Conservation (phyloP, 306 rosid species). For the Malus fusca region DNA sequence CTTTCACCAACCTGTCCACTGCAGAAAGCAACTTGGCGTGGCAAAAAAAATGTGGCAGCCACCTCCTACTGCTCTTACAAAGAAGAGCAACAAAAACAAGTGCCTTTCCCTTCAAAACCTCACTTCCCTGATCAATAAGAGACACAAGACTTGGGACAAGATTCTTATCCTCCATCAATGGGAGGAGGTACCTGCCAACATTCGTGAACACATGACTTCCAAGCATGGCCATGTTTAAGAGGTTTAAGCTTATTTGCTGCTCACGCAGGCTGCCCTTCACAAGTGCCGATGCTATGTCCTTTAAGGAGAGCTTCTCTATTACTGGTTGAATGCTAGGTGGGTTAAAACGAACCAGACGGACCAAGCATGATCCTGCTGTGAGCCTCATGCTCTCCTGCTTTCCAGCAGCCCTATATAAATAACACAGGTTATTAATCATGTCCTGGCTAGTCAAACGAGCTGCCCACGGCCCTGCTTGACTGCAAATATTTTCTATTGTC, state of each 20-base stretch:
- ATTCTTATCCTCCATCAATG: conserved; percentile 77
- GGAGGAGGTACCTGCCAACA: conserved; percentile 64
- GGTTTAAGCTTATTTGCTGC: conserved; percentile 93
- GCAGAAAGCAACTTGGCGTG: conserved; percentile 74
- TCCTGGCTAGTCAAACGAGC: conserved; percentile 82
- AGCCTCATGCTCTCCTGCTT: conserved; percentile 93
- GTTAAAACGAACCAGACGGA: conserved; percentile 81
- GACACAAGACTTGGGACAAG: conserved; percentile 66
- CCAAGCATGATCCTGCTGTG: conserved; percentile 96
- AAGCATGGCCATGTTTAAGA: conserved; percentile 77
- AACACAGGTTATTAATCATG: conserved; percentile 69
- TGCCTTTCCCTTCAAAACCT: conserved; percentile 83
- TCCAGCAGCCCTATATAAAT: conserved; percentile 81
- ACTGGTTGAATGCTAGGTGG: conserved; percentile 72
- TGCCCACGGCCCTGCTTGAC: conserved; percentile 90
- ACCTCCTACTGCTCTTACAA: conserved; percentile 74
- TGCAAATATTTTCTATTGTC: conserved; percentile 80
- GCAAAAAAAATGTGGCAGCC: conserved; percentile 91
- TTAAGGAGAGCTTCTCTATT: conserved; percentile 67
- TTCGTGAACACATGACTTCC: conserved; percentile 74
- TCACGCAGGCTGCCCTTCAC: conserved; percentile 81
- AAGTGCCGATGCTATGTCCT: conserved; percentile 72
- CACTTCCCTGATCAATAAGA: conserved; percentile 87
- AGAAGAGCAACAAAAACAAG: conserved; percentile 80
- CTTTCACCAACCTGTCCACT: conserved; percentile 88